These are phyloP conservation scores for Neopestalotiopsis sp. DNA, from an alignment of 2,329 filamentous ascomycete genomes.

Conservation along the genomic window DNA sequence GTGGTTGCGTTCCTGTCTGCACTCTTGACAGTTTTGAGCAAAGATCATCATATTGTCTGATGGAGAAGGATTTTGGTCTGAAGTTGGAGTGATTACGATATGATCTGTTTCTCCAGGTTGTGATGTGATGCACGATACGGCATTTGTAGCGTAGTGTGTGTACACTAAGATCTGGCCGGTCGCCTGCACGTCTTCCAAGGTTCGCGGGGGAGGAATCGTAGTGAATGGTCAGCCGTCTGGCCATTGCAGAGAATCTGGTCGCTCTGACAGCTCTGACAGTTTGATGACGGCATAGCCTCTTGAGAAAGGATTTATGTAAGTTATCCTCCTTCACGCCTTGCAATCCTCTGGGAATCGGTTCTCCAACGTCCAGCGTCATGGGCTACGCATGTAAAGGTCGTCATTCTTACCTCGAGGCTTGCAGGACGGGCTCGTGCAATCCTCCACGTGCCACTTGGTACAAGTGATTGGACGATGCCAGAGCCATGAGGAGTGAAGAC, in stretches of 20 bases:
- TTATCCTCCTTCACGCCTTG: neutral
- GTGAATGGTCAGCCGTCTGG: neutral
- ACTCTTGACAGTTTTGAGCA: neutral
- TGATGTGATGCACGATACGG: neutral
- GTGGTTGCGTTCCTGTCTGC: neutral
- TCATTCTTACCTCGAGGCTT: neutral
- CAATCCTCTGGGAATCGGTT: neutral
- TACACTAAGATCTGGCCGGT: no score
- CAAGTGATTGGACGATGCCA: neutral
- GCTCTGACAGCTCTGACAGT: neutral
- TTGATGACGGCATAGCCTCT: neutral
- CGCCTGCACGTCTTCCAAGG: no score
- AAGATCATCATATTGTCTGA: conserved; percentile 7
- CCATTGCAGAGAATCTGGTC: neutral
- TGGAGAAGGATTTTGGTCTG: neutral
- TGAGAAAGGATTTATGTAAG: neutral
- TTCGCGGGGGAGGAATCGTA: no score
- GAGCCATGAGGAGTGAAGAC: neutral
- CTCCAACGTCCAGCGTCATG: no score
- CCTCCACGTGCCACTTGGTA: neutral
- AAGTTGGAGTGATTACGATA: neutral
- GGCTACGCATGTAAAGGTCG: neutral
- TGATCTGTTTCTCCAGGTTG: conserved; percentile 5
- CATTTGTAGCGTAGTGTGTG: neutral
- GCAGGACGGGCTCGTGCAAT: neutral